phyloP scores from a whole-genome alignment of 1,139 yeast species.

The Blastobotrys arbuscula region DNA sequence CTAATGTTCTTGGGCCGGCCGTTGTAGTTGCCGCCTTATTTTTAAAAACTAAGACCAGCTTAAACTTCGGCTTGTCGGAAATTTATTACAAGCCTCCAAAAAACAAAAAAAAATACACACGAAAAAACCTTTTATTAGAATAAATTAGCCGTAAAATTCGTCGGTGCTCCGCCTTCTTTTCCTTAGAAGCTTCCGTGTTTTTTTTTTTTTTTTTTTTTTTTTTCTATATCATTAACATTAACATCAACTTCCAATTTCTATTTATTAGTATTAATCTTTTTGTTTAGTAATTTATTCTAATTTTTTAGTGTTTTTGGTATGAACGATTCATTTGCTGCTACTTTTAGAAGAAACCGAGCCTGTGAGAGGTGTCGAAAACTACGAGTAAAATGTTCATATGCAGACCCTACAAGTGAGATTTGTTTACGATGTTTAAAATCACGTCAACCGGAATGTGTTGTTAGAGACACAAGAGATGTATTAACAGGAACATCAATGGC shows the following conservation, averaged over 20 bases:
- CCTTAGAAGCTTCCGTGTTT: not conserved
- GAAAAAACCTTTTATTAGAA: not conserved
- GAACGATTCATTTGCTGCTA: conserved; percentile 12
- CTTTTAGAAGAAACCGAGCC: conserved; percentile 46
- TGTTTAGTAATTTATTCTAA: too few species aligned
- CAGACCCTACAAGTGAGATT: conserved; percentile 41
- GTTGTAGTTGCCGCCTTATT: too few species aligned
- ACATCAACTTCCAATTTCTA: not conserved
- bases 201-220: not conserved
- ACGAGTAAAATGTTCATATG: conserved; percentile 51
- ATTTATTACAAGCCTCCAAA: too few species aligned
- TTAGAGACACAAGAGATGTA: not conserved
- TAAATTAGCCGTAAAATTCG: not conserved
- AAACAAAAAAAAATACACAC: too few species aligned
- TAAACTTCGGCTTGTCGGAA: too few species aligned
- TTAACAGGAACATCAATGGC: not conserved
- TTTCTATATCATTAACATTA: not conserved
- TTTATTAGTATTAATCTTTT: too few species aligned
- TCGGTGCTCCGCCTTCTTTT: conserved; percentile 8
- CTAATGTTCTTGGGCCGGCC: too few species aligned
- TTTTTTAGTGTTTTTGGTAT: too few species aligned
- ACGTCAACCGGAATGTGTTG: conserved; percentile 42
- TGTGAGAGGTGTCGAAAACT: conserved; percentile 55
- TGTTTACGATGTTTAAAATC: conserved; percentile 47
- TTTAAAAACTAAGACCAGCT: too few species aligned